A percentile compares a stretch with the other conserved stretches of the same genome.
These are phyloP conservation scores for Pinus tabuliformis DNA, from an alignment of 75 land plant species.

Conservation along the genomic window DNA sequence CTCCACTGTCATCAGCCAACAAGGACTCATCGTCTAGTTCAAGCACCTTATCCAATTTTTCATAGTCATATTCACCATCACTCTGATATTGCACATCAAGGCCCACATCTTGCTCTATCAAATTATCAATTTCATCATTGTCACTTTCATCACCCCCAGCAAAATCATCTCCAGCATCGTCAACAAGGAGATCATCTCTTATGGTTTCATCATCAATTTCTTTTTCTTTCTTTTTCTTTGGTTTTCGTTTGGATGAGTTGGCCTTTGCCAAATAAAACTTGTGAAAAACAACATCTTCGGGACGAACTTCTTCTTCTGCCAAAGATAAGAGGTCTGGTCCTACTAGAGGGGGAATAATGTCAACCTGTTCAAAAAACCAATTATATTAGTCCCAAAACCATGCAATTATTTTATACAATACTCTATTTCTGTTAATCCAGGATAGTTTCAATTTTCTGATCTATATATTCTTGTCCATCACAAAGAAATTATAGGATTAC, in stretches of 20 bases:
- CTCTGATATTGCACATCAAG: slow-evolving; percentile 7
- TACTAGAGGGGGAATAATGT: slow-evolving; percentile 45
- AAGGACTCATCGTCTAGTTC: slow-evolving; percentile 55
- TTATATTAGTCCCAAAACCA: not conserved
- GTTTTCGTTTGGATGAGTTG: slow-evolving; percentile 52
- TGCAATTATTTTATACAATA: not conserved
- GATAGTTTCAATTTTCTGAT: no score
- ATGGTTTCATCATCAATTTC: slow-evolving; percentile 48
- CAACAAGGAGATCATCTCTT: slow-evolving; percentile 29
- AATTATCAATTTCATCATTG: slow-evolving; percentile 82
- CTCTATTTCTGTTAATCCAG: not conserved
- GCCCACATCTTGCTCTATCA: slow-evolving; percentile 48
- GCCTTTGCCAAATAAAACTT: slow-evolving; percentile 75
- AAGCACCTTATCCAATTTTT: slow-evolving; percentile 53
- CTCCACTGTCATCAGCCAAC: slow-evolving; percentile 44
- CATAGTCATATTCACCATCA: slow-evolving; percentile 70
- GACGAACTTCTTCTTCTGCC: slow-evolving; percentile 89
- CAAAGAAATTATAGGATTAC: not conserved
- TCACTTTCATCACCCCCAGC: slow-evolving; percentile 73
- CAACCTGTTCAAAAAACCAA: slow-evolving; percentile 36
- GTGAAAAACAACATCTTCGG: slow-evolving; percentile 95
- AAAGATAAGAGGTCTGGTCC: slow-evolving; percentile 74
- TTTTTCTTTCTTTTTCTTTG: slow-evolving; percentile 58
- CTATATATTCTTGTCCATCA: not conserved
- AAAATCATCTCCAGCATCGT: slow-evolving; percentile 31